These are phyloP conservation scores for Solanum tarapatanum DNA, from an alignment of 257 asterid species.

Conservation along the genomic window DNA sequence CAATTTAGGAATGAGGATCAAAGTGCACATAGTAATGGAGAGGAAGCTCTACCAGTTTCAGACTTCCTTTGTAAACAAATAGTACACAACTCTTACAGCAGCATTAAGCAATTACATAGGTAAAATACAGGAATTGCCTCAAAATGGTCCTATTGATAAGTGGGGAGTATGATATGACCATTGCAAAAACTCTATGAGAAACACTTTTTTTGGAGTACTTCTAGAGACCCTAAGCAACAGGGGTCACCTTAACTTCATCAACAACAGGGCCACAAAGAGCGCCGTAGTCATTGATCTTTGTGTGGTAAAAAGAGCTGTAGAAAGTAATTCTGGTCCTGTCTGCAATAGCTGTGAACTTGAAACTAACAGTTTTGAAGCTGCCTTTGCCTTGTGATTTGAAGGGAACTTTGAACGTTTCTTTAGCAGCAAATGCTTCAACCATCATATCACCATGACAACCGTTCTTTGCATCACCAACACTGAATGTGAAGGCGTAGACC, in stretches of 20 bases:
- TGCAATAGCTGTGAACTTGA: conserved; percentile 48
- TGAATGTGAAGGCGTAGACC: conserved; percentile 35
- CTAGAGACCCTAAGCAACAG: conserved; percentile 19
- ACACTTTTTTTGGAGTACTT: background rate
- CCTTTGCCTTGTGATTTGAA: conserved; percentile 57
- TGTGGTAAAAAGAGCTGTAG: conserved; percentile 77
- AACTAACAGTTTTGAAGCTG: conserved; percentile 24
- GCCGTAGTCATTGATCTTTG: conserved; percentile 44
- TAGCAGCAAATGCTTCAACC: conserved; percentile 76
- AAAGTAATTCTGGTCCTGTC: conserved; percentile 60
- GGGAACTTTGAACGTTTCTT: conserved; percentile 38
- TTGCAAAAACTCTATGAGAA: background rate
- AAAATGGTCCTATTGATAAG: background rate
- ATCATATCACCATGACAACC: conserved; percentile 76
- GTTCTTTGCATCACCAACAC: conserved; percentile 63
- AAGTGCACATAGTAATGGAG: background rate
- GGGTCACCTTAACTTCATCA: conserved; percentile 46
- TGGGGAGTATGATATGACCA: background rate
- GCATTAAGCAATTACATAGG: background rate
- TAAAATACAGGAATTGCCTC: background rate
- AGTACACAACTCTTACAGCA: background rate
- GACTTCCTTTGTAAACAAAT: background rate
- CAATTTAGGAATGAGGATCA: background rate
- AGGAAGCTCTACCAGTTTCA: background rate
- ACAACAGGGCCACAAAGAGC: conserved; percentile 83